Percentiles rank a stretch among this genome's conserved stretches.
These are phyloP conservation scores for Sclerotinia subarctica DNA, from an alignment of 2,329 filamentous ascomycete genomes.

Conservation along the genomic window DNA sequence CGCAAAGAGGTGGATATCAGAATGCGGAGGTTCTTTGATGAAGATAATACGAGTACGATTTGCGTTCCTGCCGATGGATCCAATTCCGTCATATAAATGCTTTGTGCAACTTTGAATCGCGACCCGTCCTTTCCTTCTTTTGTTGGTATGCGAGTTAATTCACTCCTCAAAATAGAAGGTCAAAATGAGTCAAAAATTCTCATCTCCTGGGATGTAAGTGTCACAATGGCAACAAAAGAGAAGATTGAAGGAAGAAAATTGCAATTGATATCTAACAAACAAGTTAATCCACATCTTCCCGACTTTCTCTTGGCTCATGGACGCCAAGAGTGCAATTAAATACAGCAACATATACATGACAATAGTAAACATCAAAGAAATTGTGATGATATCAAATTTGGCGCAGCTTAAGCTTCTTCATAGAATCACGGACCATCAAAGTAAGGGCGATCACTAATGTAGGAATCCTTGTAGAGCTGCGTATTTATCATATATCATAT, in stretches of 20 bases:
- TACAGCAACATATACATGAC: not conserved
- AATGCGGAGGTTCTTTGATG: not conserved
- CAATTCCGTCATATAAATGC: not conserved
- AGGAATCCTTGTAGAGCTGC: not conserved
- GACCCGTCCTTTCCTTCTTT: not conserved
- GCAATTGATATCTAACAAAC: not conserved
- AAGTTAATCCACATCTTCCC: not conserved
- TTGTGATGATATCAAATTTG: not conserved
- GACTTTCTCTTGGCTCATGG: not conserved
- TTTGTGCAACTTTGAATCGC: not conserved
- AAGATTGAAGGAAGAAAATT: not conserved
- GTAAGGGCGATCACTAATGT: not conserved
- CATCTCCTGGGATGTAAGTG: not conserved
- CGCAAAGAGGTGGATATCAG: not conserved
- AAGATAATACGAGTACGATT: not conserved
- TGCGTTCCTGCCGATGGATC: not conserved
- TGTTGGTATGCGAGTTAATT: not conserved
- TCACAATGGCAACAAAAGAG: not conserved
- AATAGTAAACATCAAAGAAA: too few relatives aligned
- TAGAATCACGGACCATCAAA: not conserved
- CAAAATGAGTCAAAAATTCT: not conserved
- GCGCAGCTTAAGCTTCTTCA: not conserved
- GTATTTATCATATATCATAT: too few relatives aligned
- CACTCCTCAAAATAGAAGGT: not conserved
- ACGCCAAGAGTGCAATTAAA: slow-evolving; percentile 6